Evolutionary conservation across 306 rosid species (phyloP), one percentile per base, ranked within the genome.

Genomic region (Astragalus membranaceus): DNA sequence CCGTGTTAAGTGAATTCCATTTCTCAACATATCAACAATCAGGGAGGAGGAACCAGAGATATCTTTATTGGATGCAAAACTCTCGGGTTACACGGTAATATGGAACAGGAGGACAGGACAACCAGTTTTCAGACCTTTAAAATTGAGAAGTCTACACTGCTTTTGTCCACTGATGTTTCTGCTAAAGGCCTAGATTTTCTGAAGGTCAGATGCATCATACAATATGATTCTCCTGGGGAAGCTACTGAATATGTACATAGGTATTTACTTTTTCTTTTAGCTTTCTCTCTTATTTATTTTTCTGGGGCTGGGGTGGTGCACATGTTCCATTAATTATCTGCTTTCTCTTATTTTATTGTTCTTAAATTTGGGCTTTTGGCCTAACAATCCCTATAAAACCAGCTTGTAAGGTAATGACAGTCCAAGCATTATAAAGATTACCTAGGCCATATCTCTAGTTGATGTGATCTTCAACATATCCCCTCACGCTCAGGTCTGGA

Each of bases 161-260:
- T 94, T 67, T 88, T 90, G 72, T 85, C 92, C 67, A 87, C 95
- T 17, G 98, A 94, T 81, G 86, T 94, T 75, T 80, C 96, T 82
- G 98, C 98, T 64, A 80, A 97, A 82, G 98, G 98, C 20, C 73
- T 94, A 75, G 98, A 94, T 83, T 85, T 94, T 84, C 97, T 95
- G 0, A 86, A 87, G 76, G 96, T 94, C 59, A 82, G 85, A 77
- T 91, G 92, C 73, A 94, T 90, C 51, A 81, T 94, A 78, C 97
- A 94, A 51, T 94, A 94, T 73, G 98, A 94, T 81, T 86, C 97
- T 77, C 98, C 98, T 0, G 98, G 98, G 39, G 98, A 90, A 75
- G 97, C 97, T 69, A 90, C 89, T 7, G 98, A 94, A 88, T 94
- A 94, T 71, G 98, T 90, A 69, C 98, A 90, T 74, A 90, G 96